Percentiles rank a stretch among this genome's conserved stretches.
These are phyloP conservation scores for Geotrichum carabidarum DNA, from an alignment of 1,139 yeast species.

Conservation along the genomic window DNA sequence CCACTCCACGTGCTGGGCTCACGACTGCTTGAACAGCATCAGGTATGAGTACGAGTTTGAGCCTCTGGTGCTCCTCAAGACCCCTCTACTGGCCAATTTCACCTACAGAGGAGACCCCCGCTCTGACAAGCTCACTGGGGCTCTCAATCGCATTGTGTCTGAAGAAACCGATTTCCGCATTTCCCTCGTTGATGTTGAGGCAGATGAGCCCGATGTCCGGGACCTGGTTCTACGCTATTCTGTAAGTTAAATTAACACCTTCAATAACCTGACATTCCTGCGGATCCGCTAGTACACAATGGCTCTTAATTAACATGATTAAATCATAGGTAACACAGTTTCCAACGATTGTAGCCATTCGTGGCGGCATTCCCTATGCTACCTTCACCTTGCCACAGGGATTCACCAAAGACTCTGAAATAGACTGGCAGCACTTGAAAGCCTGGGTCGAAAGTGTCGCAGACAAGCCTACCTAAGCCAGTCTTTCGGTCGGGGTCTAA, in stretches of 20 bases:
- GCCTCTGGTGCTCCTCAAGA: conserved; percentile 45
- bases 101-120: conserved; percentile 61
- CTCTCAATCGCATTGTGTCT: conserved; percentile 52
- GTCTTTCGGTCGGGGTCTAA: too few species aligned
- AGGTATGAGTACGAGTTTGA: conserved; percentile 52
- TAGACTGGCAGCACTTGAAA: conserved; percentile 50
- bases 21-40: conserved; percentile 28
- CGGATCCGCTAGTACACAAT: background rate
- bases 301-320: background rate
- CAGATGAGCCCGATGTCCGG: conserved; percentile 59
- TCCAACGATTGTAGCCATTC: conserved; percentile 63
- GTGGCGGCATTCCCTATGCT: conserved; percentile 60
- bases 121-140: conserved; percentile 59
- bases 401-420: conserved; percentile 39
- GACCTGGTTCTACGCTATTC: conserved; percentile 55
- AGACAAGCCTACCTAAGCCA: conserved; percentile 24
- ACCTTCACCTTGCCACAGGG: conserved; percentile 42
- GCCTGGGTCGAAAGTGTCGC: conserved; percentile 52
- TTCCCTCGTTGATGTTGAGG: conserved; percentile 64
- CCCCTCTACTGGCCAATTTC: conserved; percentile 68
- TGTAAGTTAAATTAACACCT: conserved; percentile 9
- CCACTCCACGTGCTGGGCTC: background rate
- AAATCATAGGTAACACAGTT: conserved; percentile 44
- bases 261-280: background rate
- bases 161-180: conserved; percentile 51